Base-by-base conservation (phyloP, 2,329 filamentous ascomycete genomes). In the Xylaria sp. region DNA sequence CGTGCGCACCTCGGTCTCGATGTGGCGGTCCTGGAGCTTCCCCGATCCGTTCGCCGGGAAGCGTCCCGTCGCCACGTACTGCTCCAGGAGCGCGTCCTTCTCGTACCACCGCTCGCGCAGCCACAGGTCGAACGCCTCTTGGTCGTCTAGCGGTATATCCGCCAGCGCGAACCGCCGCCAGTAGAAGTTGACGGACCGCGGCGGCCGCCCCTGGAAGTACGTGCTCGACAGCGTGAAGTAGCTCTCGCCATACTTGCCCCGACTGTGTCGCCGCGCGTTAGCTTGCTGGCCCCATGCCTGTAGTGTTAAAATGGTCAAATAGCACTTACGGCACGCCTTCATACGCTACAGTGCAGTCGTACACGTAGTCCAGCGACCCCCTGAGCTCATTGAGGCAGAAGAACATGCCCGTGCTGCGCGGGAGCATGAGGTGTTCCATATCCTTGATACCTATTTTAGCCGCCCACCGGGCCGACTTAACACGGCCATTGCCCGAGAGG, bases 151-250 rank as follows among this genome's bases (percentile, higher is more conserved):
- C 0, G 93, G 93, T 40, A 99, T 96, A 18, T 91, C 86, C 19
- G 82, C 81, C 13, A 97, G 70, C 29, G 84, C 83, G 73, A 96
- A 97, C 8, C 92, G 86, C 48, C 94, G 86, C 91, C 93, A 99
- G 74, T 96, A 89, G 78, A 97, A 92, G 73, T 97, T 97, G 66
- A 97, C 92, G 1, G 92, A 96, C 70, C 92, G 96, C 1, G 93
- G 94, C 0, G 92, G 88, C 1, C 90, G 85, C 11, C 94, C 92
- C 71, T 94, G 85, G 59, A 97, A 87, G 69, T 94, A 96, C 3
- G 91, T 95, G 44, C 92, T 92, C 2, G 85, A 83, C 3, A 99
- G 79, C 0, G 90, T 92, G 72, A 95, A 97, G 66, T 90, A 89
- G 44, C 95, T 86, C 69, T 97, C 92, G n/a, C 93, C 92, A 63